Conservation (phyloP, 345 rosid genomes). For the Nasturtium officinale region DNA sequence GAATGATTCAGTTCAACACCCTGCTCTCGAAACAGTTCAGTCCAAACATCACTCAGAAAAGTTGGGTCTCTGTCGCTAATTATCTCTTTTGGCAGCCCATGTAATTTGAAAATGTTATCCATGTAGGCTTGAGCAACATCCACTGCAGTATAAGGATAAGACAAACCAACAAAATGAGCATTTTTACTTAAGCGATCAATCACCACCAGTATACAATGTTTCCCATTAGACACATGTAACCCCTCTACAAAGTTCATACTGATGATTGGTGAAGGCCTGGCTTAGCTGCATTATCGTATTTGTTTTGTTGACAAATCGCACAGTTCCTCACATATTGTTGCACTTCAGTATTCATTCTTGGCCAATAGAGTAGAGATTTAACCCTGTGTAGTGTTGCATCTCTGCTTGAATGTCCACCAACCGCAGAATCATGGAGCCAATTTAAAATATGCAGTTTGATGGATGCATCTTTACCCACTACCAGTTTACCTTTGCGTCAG, state of each 20-base stretch:
- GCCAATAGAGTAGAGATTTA: background rate
- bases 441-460: background rate
- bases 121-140: background rate
- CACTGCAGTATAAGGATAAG: background rate
- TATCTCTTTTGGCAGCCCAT: background rate
- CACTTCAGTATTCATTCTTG: background rate
- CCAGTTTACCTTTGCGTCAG: background rate
- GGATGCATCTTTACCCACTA: background rate
- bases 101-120: background rate
- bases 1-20: background rate
- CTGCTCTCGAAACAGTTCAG: background rate
- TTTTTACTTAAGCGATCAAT: background rate
- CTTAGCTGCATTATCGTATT: accelerated
- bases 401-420: background rate
- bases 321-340: background rate
- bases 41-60: background rate
- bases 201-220: background rate
- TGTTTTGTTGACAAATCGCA: background rate
- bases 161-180: background rate
- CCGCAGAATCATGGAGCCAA: background rate
- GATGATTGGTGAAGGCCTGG: accelerated
- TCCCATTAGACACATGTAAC: accelerated
- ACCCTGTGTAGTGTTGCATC: background rate
- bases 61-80: background rate
- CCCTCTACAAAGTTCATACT: background rate